Percentiles rank a stretch among this genome's conserved stretches.
Conservation (phyloP, 805 yeast species). For the Wickerhamiella azymoides region DNA sequence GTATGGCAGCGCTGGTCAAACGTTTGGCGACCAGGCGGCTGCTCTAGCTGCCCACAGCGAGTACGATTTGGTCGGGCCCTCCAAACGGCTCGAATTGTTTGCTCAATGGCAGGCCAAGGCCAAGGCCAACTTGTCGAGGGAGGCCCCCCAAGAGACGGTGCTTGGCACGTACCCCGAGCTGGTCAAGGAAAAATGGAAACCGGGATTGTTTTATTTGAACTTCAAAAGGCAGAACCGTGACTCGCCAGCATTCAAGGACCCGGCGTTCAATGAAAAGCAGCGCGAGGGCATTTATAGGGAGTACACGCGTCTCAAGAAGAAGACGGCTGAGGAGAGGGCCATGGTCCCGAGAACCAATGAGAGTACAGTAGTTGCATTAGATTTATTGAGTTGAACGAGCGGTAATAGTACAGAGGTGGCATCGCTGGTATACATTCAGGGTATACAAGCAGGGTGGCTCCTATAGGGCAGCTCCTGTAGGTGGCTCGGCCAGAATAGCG, state of each 20-base stretch:
- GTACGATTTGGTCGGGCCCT: slow-evolving; percentile 26
- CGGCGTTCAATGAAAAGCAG: slow-evolving; percentile 26
- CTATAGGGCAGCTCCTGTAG: no score
- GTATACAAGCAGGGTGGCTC: no score
- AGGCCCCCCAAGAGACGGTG: no score
- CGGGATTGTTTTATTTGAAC: slow-evolving; percentile 27
- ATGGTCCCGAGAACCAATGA: no score
- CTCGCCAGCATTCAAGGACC: slow-evolving; percentile 18
- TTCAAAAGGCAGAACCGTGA: slow-evolving; percentile 28
- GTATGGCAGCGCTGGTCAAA: slow-evolving; percentile 12
- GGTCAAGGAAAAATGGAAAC: slow-evolving; percentile 19
- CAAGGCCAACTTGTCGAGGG: no score
- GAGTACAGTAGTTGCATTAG: no score
- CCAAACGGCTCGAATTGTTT: slow-evolving; percentile 29
- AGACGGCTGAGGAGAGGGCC: slow-evolving; percentile 1
- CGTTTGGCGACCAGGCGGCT: slow-evolving; percentile 36
- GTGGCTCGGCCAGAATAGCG: no score
- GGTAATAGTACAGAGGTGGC: no score
- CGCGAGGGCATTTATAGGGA: slow-evolving; percentile 29
- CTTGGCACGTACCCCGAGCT: slow-evolving; percentile 20
- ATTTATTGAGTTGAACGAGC: no score
- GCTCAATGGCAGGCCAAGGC: slow-evolving; percentile 31
- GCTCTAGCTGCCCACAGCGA: slow-evolving; percentile 32
- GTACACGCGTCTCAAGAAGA: slow-evolving; percentile 11
- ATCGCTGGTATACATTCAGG: no score